Conservation (phyloP, 495 filamentous ascomycete species). For the Parathielavia appendiculata region DNA sequence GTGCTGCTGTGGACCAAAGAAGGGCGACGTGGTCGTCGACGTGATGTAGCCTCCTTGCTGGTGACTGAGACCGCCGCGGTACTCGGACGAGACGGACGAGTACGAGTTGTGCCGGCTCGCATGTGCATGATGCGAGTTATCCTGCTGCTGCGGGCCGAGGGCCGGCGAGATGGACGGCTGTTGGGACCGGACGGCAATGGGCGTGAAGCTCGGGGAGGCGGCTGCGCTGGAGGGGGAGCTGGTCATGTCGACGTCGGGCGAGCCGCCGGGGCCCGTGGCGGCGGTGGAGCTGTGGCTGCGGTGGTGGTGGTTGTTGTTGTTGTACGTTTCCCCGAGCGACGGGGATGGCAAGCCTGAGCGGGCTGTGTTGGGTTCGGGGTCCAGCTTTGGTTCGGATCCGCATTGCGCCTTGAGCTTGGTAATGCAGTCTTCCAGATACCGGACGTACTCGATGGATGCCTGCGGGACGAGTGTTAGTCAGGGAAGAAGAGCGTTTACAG, state of each 20-base stretch:
- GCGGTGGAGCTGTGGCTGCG: conserved; percentile 13
- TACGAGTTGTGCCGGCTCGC: conserved; percentile 41
- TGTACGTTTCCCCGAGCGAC: conserved; percentile 25
- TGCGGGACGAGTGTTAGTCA: conserved; percentile 29
- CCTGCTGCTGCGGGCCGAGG: conserved; percentile 40
- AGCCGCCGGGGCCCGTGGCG: not conserved
- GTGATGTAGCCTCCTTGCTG: conserved; percentile 42
- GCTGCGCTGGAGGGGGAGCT: conserved; percentile 28
- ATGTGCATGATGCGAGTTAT: too few species aligned
- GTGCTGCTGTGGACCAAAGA: conserved; percentile 35
- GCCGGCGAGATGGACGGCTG: conserved; percentile 48
- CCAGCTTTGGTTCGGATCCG: conserved; percentile 18
- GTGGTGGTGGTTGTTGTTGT: conserved; percentile 25
- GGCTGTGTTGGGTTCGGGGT: not conserved
- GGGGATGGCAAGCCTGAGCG: conserved; percentile 23
- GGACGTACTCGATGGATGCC: conserved; percentile 96
- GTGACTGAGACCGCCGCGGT: conserved; percentile 22
- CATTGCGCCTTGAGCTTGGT: conserved; percentile 66
- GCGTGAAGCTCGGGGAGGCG: conserved; percentile 22
- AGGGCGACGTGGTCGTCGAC: conserved; percentile 44
- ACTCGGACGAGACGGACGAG: conserved; percentile 38
- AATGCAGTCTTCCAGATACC: conserved; percentile 89
- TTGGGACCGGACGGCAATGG: conserved; percentile 28
- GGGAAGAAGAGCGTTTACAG: not conserved
- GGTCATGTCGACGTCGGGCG: conserved; percentile 46